Conservation (phyloP, 2,329 filamentous ascomycete species). For the Aspergillus sp. region DNA sequence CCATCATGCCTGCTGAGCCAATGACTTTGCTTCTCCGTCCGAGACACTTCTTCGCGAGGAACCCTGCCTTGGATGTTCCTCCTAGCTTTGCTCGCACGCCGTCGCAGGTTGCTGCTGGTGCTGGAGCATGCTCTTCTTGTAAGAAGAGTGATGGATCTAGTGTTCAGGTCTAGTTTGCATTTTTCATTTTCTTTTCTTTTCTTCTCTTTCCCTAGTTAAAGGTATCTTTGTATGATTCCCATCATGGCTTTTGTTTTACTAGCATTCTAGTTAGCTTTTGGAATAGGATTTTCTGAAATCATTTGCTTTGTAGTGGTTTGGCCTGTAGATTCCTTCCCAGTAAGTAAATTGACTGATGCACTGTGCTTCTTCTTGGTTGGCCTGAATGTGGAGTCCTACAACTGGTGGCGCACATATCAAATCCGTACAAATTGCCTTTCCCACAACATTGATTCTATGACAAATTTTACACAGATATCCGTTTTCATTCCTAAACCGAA, state of each 20-base stretch:
- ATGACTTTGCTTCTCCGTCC: conserved; percentile 79
- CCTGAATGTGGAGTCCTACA: too few relatives aligned
- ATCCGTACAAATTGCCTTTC: too few relatives aligned
- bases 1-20: conserved; percentile 84
- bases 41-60: conserved; percentile 78
- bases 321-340: too few relatives aligned
- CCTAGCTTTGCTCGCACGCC: conserved; percentile 74
- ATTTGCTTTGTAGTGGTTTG: too few relatives aligned
- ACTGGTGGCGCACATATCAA: too few relatives aligned
- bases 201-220: too few relatives aligned
- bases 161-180: conserved; percentile 32
- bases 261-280: neutral
- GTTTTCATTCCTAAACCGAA: too few relatives aligned
- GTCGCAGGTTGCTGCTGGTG: conserved; percentile 61
- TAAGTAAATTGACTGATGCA: too few relatives aligned
- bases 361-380: too few relatives aligned
- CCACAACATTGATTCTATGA: too few relatives aligned
- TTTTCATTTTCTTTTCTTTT: neutral
- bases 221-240: neutral
- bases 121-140: conserved; percentile 33
- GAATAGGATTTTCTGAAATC: neutral
- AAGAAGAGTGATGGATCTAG: conserved; percentile 45
- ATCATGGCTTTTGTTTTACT: neutral
- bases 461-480: too few relatives aligned
- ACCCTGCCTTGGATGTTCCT: conserved; percentile 78